Evolutionary conservation across 352 stramenopile species (phyloP).

Genomic region (Plasmopara muralis): DNA sequence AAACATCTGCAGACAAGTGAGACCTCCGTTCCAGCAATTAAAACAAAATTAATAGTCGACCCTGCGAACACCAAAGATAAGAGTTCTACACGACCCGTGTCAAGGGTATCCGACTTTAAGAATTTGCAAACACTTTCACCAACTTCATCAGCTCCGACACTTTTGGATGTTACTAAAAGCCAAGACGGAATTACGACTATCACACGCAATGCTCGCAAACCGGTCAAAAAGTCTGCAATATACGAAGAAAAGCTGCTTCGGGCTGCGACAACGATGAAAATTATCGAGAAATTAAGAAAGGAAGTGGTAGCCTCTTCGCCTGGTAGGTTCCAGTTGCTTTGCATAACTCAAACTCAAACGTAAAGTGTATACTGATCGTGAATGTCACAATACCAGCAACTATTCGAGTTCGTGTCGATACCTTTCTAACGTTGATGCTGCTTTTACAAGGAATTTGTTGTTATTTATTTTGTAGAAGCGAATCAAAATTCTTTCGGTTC

Average conservation of each 20-base stretch:
- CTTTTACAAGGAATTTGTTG: conserved; percentile 1
- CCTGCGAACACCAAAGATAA: conserved; percentile 5
- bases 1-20: conserved; percentile 16
- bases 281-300: conserved; percentile 45
- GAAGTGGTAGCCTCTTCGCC: conserved; percentile 37
- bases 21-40: conserved; percentile 8
- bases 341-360: background rate
- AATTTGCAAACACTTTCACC: conserved; percentile 22
- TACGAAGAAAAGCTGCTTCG: conserved; percentile 57
- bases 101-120: conserved; percentile 3
- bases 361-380: background rate
- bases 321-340: conserved; percentile 21
- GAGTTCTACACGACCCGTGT: background rate
- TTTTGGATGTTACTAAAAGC: conserved; percentile 19
- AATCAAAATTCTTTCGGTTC: conserved; percentile 51
- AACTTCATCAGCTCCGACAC: conserved; percentile 1
- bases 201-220: conserved; percentile 29
- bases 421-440: background rate
- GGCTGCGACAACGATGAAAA: conserved; percentile 31
- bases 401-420: conserved; percentile 18
- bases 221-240: conserved; percentile 48
- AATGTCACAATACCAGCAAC: conserved; percentile 10
- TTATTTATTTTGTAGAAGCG: conserved; percentile 37
- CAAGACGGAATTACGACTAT: conserved; percentile 63
- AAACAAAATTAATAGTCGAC: conserved; percentile 7